Base-by-base conservation (phyloP, 495 filamentous ascomycete genomes). In the Immersiella caudata region DNA sequence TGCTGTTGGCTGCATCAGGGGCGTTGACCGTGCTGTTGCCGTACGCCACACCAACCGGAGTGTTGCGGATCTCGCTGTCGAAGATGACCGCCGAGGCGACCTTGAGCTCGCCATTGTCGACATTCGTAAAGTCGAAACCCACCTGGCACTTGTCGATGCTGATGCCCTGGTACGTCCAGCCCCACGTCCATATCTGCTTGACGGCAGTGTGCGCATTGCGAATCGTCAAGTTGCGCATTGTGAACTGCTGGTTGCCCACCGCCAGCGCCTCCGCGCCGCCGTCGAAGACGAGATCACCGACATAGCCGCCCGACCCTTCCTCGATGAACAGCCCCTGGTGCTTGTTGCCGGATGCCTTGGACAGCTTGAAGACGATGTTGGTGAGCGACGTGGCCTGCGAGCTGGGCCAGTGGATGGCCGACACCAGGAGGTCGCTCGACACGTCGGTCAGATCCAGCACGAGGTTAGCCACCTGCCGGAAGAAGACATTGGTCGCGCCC, bases 241-340 rank as follows among this genome's bases (percentile, higher is more conserved):
- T 93, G 68, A 90, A 95, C 76, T 94, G 92, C 79, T 94, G 92
- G 71, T 91, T 93, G 60, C 91, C 91, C 56, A 93, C 71, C 20
- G 81, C 78, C 8, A 85, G 79, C n/a, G 84, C 92, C 57, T 86
- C 81, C 6, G 79, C 68, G 12, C 92, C 92, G 62, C 92, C 91
- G 67, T 86, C 81, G 75, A 93, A 91, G 22, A 78, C 85, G 20
- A 97, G 80, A 70, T 96, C 93, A 62, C 85, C 86, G 67, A 93
- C 70, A 67, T 90, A 91, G 26, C 90, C 90, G 25, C 87, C 91
- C 29, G 89, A 92, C 11, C 91, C 89, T 76, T 84, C 82, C 71
- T 93, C 90, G 70, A 91, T 89, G 71, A 91, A 93, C 14, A 94
- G 70, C 26, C 92, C 92, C 68, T 88, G 83, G 57, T 97, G 94